Base-by-base conservation (phyloP, 768 basidiomycete genomes). In the Daedalea quercina region DNA sequence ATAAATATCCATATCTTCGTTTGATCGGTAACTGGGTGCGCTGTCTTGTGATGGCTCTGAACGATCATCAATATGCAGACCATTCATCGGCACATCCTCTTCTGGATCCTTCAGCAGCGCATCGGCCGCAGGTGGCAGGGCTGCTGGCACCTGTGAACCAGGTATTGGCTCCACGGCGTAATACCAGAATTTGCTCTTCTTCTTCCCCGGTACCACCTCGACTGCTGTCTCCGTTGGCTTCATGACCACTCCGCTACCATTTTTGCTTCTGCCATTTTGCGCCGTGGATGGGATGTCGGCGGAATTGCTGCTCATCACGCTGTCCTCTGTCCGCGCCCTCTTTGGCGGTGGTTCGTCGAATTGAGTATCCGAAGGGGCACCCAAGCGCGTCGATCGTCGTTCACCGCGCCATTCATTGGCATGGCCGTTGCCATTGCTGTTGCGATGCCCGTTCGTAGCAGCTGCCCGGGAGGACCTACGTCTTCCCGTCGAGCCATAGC, bases 101-200 rank as follows among this genome's bases (percentile, higher is more conserved):
- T 11, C 28, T 6, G 37, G 15, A 15, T 40, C 37, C 15, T 19
- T 3, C 8, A 40, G 37, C 19, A 15, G 15, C 13, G 6, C 37
- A 7, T 40, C 4, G 8, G 37, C 19, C 15, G 37, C 19, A 19
- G 13, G 37, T 40, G 37, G 37, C 13, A 25, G 15, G 2, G 31
- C 22, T 25, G 45, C 17, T 17, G 20, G 12, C 1, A 2, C 24
- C 23, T 23, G 47, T n/a, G 69, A 57, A 23, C 69, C 72, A 8
- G 76, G 67, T 42, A 78, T 61, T 1, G 88, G 85, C 60, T 92
- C 90, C 23, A 92, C 87, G 19, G 90, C 90, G 57, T 93, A 93
- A 42, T 86, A 85, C 89, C 90, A 90, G 65, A 84, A 91, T 62
- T 87, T 90, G 63, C 90, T 91, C 67, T 78, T 83, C 72, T 88